Evolutionary conservation across 768 basidiomycete genomes (phyloP), one percentile per base, ranked within the genome.

Genomic region (Boletus subparvulus): DNA sequence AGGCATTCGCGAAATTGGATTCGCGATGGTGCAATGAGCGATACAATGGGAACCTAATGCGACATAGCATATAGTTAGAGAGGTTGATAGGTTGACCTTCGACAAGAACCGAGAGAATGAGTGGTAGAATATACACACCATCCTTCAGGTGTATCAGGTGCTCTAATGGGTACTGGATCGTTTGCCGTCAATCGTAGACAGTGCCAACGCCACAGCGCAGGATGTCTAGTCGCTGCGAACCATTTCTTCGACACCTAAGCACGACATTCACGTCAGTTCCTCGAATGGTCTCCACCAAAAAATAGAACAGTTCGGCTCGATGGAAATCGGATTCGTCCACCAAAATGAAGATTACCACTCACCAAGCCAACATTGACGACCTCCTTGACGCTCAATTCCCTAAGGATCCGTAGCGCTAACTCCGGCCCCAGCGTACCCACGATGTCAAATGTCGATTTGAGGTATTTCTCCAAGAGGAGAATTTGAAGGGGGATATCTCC

Each of bases 401-500:
- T 80, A 28, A 95, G 75, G 40, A 94, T 78, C 44, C 80, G 79
- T 59, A 87, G 77, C 0, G 84, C 81, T 1, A 94, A 71, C 19
- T 86, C 80, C 0, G 85, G 85, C 0, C 87, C 78, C 17, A 95
- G 77, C 44, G 80, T 79, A 8, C 88, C 87, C 32, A 95, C 75
- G 47, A 96, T 79, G 66, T 96, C 94, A 64, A 90, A 90, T 7
- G 90, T 88, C 13, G 88, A 88, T 62, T 80, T 84, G 36, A 83
- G 81, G 62, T 96, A 94, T 70, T 92, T 92, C 70, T 94, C 84
- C 17, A 96, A 81, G 3, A 92, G 82, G 1, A 88, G 79, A 43
- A 95, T 92, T 69, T 94, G 93, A 7, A 90, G 78, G 12, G 83
- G 83, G 33, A 94, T 90, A 63, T 94, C 93, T 33, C 91, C 90